phyloP scores from a whole-genome alignment of 495 filamentous ascomycete genomes.

The Lichina pygmaea region DNA sequence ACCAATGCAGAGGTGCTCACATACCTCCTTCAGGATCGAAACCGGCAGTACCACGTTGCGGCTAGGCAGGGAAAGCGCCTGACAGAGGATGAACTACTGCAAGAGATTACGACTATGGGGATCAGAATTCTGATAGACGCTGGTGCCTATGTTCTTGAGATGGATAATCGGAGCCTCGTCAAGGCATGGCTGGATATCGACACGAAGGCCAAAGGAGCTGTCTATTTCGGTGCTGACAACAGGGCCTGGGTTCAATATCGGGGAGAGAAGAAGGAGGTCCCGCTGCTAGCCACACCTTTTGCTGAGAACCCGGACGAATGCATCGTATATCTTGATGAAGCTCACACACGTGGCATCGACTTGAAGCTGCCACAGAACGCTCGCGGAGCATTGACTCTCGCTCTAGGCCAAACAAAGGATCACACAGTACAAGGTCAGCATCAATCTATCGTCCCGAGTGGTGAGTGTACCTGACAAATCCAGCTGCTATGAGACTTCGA shows the following conservation, averaged over 20 bases:
- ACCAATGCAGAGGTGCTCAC: slow-evolving; percentile 27
- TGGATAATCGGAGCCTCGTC: slow-evolving; percentile 16
- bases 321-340: slow-evolving; percentile 47
- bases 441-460: neutral
- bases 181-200: slow-evolving; percentile 18
- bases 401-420: slow-evolving; percentile 39
- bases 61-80: slow-evolving; percentile 9
- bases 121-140: slow-evolving; percentile 24
- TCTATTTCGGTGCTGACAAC: slow-evolving; percentile 22
- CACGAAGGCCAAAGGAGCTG: slow-evolving; percentile 11
- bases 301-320: slow-evolving; percentile 29
- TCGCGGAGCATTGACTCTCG: slow-evolving; percentile 41
- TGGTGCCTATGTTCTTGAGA: slow-evolving; percentile 22
- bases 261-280: slow-evolving; percentile 16
- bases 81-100: slow-evolving; percentile 14
- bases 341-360: slow-evolving; percentile 51
- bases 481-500: slow-evolving; percentile 22
- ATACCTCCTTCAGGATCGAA: slow-evolving; percentile 19
- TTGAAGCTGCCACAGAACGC: slow-evolving; percentile 33
- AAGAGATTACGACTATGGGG: slow-evolving; percentile 5
- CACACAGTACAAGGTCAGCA: slow-evolving; percentile 41
- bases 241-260: slow-evolving; percentile 20
- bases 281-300: slow-evolving; percentile 32
- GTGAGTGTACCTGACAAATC: slow-evolving; percentile 1
- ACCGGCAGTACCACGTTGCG: slow-evolving; percentile 15